phyloP scores from a whole-genome alignment of 208 protist genomes.

The Hexamita inflata region DNA sequence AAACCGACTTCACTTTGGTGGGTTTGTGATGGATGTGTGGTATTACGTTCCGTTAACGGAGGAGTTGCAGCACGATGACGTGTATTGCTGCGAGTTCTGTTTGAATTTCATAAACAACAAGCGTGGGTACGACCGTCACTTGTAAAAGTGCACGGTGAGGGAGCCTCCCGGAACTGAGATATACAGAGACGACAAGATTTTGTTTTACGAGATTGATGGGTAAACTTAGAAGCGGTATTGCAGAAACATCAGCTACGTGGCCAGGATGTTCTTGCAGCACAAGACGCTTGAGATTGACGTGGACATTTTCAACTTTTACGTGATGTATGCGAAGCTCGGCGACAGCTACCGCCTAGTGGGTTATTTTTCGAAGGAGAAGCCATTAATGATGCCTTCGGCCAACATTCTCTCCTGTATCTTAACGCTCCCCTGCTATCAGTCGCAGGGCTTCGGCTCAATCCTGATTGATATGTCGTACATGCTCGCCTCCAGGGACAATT shows the following conservation, averaged over 20 bases:
- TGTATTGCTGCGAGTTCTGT: slow-evolving; percentile 21
- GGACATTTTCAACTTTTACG: slow-evolving; percentile 26
- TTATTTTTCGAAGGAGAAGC: slow-evolving; percentile 18
- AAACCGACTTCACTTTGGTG: background rate
- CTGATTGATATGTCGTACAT: slow-evolving; percentile 12
- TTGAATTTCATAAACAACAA: background rate
- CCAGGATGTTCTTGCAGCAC: slow-evolving; percentile 21
- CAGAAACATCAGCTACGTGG: slow-evolving; percentile 1
- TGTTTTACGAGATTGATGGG: slow-evolving; percentile 13
- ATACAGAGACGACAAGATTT: slow-evolving; percentile 9
- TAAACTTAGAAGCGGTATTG: background rate
- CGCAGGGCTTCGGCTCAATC: background rate
- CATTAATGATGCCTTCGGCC: no score
- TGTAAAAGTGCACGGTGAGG: background rate
- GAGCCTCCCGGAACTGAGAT: background rate
- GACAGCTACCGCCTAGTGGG: slow-evolving; percentile 14
- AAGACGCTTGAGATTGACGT: slow-evolving; percentile 8
- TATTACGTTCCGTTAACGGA: slow-evolving; percentile 3
- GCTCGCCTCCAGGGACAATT: background rate
- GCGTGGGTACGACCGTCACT: background rate
- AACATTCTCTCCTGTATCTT: slow-evolving; percentile 17
- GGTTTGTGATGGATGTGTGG: background rate
- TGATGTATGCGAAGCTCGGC: slow-evolving; percentile 5
- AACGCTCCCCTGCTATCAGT: slow-evolving; percentile 11
- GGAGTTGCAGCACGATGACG: background rate